phyloP scores from a whole-genome alignment of 192 early-diverging fungal genomes.

The Mortierella alpina region DNA sequence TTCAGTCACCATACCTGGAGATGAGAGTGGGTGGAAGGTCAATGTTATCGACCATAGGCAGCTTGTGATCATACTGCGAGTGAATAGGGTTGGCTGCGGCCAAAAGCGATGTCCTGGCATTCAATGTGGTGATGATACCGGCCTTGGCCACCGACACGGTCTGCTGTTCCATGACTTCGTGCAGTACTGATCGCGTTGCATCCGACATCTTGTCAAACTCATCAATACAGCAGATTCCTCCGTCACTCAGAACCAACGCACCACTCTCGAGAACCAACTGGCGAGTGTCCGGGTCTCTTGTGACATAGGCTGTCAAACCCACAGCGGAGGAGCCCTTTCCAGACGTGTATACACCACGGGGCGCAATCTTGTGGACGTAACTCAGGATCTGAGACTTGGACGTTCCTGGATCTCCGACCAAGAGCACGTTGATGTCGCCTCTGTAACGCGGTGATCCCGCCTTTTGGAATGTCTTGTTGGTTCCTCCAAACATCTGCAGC shows the following conservation, averaged over 20 bases:
- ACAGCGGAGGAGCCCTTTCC: constrained; percentile 97
- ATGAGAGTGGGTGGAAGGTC: constrained; percentile 93
- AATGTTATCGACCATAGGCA: constrained; percentile 88
- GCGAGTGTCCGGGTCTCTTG: constrained; percentile 93
- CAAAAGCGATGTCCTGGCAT: constrained; percentile 95
- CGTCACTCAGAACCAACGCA: constrained; percentile 94
- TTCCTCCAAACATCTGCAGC: constrained; percentile 95
- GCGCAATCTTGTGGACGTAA: constrained; percentile 93
- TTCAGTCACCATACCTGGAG: constrained; percentile 69
- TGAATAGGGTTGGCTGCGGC: constrained; percentile 96
- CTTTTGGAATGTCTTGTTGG: constrained; percentile 82
- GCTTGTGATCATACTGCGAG: constrained; percentile 85
- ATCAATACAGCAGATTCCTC: constrained; percentile 97
- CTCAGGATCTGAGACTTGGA: constrained; percentile 93
- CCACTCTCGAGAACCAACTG: constrained; percentile 97
- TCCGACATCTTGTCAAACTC: constrained; percentile 99
- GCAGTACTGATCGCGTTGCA: constrained; percentile 90
- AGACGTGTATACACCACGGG: constrained; percentile 96
- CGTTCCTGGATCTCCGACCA: constrained; percentile 98
- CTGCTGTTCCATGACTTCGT: constrained; percentile 99
- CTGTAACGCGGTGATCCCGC: constrained; percentile 76
- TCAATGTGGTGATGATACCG: constrained; percentile 97
- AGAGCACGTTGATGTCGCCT: constrained; percentile 93
- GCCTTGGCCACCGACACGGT: constrained; percentile 98
- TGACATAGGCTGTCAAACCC: constrained; percentile 95